Evolutionary conservation across 1,284 basidiomycete species (phyloP).

Genomic region (Gastroboletus turbinatus): DNA sequence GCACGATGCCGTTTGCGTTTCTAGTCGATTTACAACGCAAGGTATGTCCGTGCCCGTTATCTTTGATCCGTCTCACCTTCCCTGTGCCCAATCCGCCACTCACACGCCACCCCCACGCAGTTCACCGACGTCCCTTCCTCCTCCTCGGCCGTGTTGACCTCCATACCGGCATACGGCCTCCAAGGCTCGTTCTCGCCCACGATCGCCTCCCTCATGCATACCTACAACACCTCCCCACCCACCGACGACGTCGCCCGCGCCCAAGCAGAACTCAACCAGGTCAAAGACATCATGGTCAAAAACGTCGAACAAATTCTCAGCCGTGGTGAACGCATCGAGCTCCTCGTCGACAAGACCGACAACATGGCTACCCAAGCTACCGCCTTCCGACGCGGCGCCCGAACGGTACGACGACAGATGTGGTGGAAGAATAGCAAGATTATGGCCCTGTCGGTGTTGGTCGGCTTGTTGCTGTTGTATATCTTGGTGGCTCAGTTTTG

Average conservation of each 20-base stretch:
- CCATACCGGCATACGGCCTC: conserved; percentile 58
- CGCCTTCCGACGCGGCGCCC: conserved; percentile 91
- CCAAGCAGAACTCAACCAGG: conserved; percentile 87
- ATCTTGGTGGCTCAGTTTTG: conserved; percentile 85
- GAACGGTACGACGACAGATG: conserved; percentile 86
- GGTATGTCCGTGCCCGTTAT: conserved; percentile 35
- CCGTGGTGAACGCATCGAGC: conserved; percentile 92
- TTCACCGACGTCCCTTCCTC: conserved; percentile 62
- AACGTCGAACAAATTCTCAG: conserved; percentile 94
- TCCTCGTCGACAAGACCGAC: conserved; percentile 97
- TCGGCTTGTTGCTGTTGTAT: conserved; percentile 75
- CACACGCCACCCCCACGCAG: conserved; percentile 33
- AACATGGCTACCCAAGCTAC: conserved; percentile 93
- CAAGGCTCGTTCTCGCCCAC: conserved; percentile 68
- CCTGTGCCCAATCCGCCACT: neutral
- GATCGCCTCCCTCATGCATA: conserved; percentile 74
- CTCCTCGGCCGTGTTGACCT: conserved; percentile 37
- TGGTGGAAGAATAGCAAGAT: conserved; percentile 95
- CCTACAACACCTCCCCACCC: conserved; percentile 88
- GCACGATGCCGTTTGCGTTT: conserved; percentile 94
- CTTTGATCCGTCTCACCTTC: neutral
- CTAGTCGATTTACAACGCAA: conserved; percentile 83
- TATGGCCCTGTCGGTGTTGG: conserved; percentile 67
- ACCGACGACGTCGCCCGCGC: conserved; percentile 90
- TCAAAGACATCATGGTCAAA: conserved; percentile 97